phyloP scores from a whole-genome alignment of 352 stramenopile genomes.

The Nothophytophthora sp. region DNA sequence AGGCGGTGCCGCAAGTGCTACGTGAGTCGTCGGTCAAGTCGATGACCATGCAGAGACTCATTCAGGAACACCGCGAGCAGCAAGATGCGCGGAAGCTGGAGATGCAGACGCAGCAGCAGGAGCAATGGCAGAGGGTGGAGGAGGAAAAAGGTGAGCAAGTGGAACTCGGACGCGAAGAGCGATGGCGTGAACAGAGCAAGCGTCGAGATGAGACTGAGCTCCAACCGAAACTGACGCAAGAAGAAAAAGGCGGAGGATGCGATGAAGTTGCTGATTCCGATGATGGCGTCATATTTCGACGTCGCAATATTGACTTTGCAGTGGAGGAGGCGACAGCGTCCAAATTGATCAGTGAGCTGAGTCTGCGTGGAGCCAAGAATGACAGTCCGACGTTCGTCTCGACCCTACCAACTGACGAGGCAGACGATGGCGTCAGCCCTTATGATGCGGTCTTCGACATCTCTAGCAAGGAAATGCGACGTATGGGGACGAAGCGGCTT shows the following conservation, averaged over 20 bases:
- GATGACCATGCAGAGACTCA: slow-evolving; percentile 21
- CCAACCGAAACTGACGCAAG: too few species aligned
- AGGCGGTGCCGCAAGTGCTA: background rate
- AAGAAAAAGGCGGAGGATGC: slow-evolving; percentile 3
- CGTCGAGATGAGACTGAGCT: background rate
- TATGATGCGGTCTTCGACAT: background rate
- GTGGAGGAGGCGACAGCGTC: background rate
- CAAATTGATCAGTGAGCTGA: slow-evolving; percentile 9
- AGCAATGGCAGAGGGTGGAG: slow-evolving; percentile 20
- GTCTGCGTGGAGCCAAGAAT: slow-evolving; percentile 1
- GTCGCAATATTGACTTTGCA: background rate
- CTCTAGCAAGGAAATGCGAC: background rate
- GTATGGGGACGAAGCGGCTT: slow-evolving; percentile 19
- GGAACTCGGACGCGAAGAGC: slow-evolving; percentile 12
- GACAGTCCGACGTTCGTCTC: slow-evolving; percentile 1
- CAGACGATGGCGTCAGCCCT: background rate
- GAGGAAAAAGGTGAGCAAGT: slow-evolving; percentile 14
- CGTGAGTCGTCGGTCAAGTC: slow-evolving; percentile 6
- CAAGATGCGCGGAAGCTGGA: slow-evolving; percentile 13
- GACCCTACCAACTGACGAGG: slow-evolving; percentile 6
- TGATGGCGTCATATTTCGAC: slow-evolving; percentile 9
- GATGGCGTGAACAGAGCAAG: slow-evolving; percentile 9
- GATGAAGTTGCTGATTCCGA: slow-evolving; percentile 8
- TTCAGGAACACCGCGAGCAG: slow-evolving; percentile 25
- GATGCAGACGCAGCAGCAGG: slow-evolving; percentile 14